Percentiles rank a stretch among this genome's conserved stretches.
phyloP scores from a whole-genome alignment of 1,139 yeast species.

The Magnusiomyces clavatus region DNA sequence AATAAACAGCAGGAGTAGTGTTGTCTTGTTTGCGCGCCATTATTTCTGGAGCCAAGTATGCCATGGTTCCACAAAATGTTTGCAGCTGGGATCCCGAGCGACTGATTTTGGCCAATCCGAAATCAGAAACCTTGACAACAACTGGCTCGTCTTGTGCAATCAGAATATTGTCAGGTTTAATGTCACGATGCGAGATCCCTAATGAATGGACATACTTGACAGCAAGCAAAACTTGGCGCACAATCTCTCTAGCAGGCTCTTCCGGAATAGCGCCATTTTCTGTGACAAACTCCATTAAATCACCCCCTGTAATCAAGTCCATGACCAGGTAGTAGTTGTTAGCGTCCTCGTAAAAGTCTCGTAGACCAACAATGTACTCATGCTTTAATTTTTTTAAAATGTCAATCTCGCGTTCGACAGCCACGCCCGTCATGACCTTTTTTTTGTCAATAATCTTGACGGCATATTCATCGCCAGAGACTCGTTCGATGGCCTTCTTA shows the following conservation, averaged over 20 bases:
- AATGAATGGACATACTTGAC: slow-evolving; percentile 77
- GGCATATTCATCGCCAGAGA: slow-evolving; percentile 79
- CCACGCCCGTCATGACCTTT: slow-evolving; percentile 73
- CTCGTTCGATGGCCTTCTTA: slow-evolving; percentile 77
- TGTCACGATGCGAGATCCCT: slow-evolving; percentile 89
- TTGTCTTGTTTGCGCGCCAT: slow-evolving; percentile 36
- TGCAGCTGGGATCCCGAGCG: slow-evolving; percentile 73
- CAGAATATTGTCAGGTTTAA: slow-evolving; percentile 80
- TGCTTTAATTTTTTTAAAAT: slow-evolving; percentile 72
- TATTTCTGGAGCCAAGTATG: slow-evolving; percentile 92
- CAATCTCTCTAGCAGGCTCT: slow-evolving; percentile 77
- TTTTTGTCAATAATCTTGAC: slow-evolving; percentile 82
- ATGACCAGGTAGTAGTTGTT: slow-evolving; percentile 79
- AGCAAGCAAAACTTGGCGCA: slow-evolving; percentile 77
- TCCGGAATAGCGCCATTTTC: slow-evolving; percentile 89
- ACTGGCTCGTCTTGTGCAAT: slow-evolving; percentile 91
- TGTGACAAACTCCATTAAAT: slow-evolving; percentile 89
- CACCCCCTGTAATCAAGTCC: slow-evolving; percentile 98
- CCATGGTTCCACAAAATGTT: slow-evolving; percentile 85
- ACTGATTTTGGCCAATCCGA: slow-evolving; percentile 79
- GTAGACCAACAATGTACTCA: slow-evolving; percentile 73
- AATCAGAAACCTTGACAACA: slow-evolving; percentile 81
- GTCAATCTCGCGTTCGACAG: slow-evolving; percentile 79
- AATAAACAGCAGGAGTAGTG: slow-evolving; percentile 38
- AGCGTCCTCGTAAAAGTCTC: slow-evolving; percentile 77